phyloP scores from a whole-genome alignment of 768 basidiomycete species.

The Pleurotus citrinopileatus region DNA sequence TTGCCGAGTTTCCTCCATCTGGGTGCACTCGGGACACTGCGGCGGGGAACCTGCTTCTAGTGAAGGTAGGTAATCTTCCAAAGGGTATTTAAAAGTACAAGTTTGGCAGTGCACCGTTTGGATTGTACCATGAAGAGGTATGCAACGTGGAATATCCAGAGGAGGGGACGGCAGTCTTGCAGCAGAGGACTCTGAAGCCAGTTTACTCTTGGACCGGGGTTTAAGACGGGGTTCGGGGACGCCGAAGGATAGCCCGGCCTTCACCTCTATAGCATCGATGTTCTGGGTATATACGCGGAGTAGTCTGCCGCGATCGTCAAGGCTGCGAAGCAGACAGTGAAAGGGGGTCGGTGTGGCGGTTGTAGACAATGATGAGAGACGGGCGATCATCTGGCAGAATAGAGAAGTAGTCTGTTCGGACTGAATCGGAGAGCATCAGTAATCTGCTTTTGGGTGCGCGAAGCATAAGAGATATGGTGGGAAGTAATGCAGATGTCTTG shows the following conservation, averaged over 20 bases:
- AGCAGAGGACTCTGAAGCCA: constrained; percentile 11
- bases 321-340: constrained; percentile 67
- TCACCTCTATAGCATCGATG: constrained; percentile 85
- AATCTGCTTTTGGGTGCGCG: constrained; percentile 1
- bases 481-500: neutral
- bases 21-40: constrained; percentile 76
- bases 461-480: neutral
- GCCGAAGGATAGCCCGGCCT: constrained; percentile 86
- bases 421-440: constrained; percentile 31
- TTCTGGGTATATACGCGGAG: constrained; percentile 93
- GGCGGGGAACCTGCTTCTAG: constrained; percentile 64
- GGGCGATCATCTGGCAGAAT: constrained; percentile 90
- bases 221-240: constrained; percentile 67
- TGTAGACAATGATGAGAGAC: constrained; percentile 69
- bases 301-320: constrained; percentile 75
- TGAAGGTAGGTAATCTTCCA: constrained; percentile 57
- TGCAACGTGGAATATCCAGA: constrained; percentile 69
- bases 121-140: constrained; percentile 88
- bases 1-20: constrained; percentile 65
- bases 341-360: constrained; percentile 78
- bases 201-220: constrained; percentile 44
- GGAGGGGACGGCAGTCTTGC: constrained; percentile 48
- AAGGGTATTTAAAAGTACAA: constrained; percentile 71
- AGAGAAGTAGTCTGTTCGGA: constrained; percentile 71
- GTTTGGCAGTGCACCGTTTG: constrained; percentile 76